These are phyloP conservation scores for Ceratobasidium sp. DNA, from an alignment of 1,284 basidiomycete species.

Conservation along the genomic window DNA sequence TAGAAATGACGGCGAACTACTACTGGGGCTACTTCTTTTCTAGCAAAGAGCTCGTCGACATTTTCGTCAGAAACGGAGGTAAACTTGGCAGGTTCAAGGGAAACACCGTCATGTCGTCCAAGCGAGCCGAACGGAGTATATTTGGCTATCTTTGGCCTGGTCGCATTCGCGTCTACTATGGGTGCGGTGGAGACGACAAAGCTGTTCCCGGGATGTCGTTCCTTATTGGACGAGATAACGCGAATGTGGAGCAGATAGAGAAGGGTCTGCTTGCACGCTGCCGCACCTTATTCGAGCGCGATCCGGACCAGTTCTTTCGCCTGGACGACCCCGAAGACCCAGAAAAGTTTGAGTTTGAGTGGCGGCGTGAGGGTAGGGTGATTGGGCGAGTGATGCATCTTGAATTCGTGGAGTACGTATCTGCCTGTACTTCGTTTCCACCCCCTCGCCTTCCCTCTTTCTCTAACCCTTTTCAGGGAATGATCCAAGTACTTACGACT, in stretches of 20 bases:
- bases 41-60: background rate
- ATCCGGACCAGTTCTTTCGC: background rate
- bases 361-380: background rate
- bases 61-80: background rate
- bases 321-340: background rate
- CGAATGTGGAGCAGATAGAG: background rate
- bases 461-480: too few relatives aligned
- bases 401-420: too few relatives aligned
- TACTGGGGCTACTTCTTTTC: background rate
- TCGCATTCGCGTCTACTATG: background rate
- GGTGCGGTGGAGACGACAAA: too few relatives aligned
- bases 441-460: too few relatives aligned
- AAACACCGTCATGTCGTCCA: background rate
- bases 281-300: background rate
- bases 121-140: background rate
- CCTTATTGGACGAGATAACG: background rate
- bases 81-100: background rate
- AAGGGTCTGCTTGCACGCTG: background rate
- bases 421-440: too few relatives aligned
- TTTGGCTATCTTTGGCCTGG: background rate
- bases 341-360: background rate
- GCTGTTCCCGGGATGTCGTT: background rate
- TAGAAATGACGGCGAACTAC: background rate
- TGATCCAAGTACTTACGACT: too few relatives aligned
- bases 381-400: too few relatives aligned